A percentile compares a stretch with the other conserved stretches of the same genome.
Conservation (phyloP, 1,139 yeast species). For the Yamadazyma blattariae region DNA sequence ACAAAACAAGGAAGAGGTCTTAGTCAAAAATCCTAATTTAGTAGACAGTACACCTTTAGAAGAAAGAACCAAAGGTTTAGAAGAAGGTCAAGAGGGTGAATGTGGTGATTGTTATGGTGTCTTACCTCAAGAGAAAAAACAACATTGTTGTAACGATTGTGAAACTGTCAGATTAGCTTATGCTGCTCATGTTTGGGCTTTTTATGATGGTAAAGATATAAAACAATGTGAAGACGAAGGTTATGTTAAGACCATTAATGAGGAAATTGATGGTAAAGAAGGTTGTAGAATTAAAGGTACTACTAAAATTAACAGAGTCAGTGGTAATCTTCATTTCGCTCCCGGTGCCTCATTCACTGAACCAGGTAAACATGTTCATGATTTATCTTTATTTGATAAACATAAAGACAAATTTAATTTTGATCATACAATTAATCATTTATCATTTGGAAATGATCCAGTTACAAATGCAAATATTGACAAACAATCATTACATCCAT, state of each 20-base stretch:
- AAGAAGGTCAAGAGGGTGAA: slow-evolving; percentile 38
- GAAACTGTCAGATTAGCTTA: slow-evolving; percentile 79
- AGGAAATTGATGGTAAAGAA: slow-evolving; percentile 55
- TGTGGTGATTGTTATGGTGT: slow-evolving; percentile 96
- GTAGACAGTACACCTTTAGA: slow-evolving; percentile 27
- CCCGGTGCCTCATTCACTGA: slow-evolving; percentile 74
- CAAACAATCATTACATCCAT: slow-evolving; percentile 57
- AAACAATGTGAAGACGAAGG: slow-evolving; percentile 92
- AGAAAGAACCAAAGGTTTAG: slow-evolving; percentile 34
- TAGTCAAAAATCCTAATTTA: slow-evolving; percentile 29
- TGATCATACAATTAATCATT: slow-evolving; percentile 72
- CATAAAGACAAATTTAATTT: slow-evolving; percentile 57
- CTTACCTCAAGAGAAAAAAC: slow-evolving; percentile 58
- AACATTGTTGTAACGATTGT: slow-evolving; percentile 83
- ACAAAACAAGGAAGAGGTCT: slow-evolving; percentile 23
- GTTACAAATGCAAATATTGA: slow-evolving; percentile 18
- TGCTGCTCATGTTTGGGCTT: slow-evolving; percentile 78
- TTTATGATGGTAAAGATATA: slow-evolving; percentile 80
- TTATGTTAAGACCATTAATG: slow-evolving; percentile 59
- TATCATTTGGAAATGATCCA: slow-evolving; percentile 77
- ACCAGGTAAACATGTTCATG: slow-evolving; percentile 73
- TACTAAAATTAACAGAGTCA: slow-evolving; percentile 77
- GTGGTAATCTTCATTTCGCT: slow-evolving; percentile 92
- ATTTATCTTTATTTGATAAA: slow-evolving; percentile 65
- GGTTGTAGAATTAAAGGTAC: slow-evolving; percentile 88